Percentiles rank a stretch among this genome's conserved stretches.
Conservation (phyloP, 352 stramenopile species). For the Globisporangium megalacanthum region DNA sequence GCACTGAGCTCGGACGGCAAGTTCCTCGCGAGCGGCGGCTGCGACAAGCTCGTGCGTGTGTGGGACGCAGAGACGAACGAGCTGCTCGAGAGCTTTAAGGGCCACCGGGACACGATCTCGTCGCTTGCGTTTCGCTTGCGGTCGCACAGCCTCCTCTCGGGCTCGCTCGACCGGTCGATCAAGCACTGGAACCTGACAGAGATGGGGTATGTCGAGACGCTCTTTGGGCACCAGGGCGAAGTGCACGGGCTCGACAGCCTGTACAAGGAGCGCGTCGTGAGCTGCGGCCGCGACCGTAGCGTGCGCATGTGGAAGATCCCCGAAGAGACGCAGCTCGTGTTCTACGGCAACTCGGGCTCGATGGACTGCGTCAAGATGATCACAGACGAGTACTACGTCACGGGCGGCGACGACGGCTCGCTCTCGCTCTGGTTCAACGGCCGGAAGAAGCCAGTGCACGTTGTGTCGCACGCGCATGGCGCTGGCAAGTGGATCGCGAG, state of each 20-base stretch:
- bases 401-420: slow-evolving; percentile 85
- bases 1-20: slow-evolving; percentile 89
- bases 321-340: slow-evolving; percentile 93
- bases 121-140: slow-evolving; percentile 83
- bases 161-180: slow-evolving; percentile 89
- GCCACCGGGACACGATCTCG: slow-evolving; percentile 88
- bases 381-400: slow-evolving; percentile 91
- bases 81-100: slow-evolving; percentile 85
- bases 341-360: slow-evolving; percentile 85
- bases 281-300: slow-evolving; percentile 87
- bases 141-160: slow-evolving; percentile 89
- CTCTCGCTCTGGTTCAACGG: slow-evolving; percentile 91
- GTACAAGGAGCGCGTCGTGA: slow-evolving; percentile 89
- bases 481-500: slow-evolving; percentile 87
- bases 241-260: slow-evolving; percentile 89
- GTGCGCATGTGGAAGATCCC: slow-evolving; percentile 95
- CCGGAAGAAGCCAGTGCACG: slow-evolving; percentile 90
- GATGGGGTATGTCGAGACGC: slow-evolving; percentile 94
- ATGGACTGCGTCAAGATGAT: slow-evolving; percentile 92
- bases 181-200: slow-evolving; percentile 96
- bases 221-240: slow-evolving; percentile 91
- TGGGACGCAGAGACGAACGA: slow-evolving; percentile 76
- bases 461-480: slow-evolving; percentile 84
- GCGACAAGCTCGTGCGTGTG: slow-evolving; percentile 90
- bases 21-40: slow-evolving; percentile 87